A percentile compares a stretch with the other conserved stretches of the same genome.
phyloP scores from a whole-genome alignment of 805 yeast genomes.

The Candida pini region DNA sequence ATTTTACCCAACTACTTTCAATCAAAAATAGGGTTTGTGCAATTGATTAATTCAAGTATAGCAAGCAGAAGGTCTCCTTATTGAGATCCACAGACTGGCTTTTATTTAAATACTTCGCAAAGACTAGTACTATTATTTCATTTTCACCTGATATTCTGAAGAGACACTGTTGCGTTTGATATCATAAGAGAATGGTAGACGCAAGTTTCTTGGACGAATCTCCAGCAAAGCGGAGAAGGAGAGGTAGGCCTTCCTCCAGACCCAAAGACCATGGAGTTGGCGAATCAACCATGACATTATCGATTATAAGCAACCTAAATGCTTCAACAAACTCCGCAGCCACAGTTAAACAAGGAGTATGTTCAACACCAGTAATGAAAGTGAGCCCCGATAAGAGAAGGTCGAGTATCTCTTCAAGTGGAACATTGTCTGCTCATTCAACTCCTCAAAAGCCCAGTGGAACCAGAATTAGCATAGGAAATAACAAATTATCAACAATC shows the following conservation, averaged over 20 bases:
- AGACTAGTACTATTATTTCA: too few species aligned
- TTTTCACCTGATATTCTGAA: too few species aligned
- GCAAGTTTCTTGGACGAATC: slow-evolving; percentile 12
- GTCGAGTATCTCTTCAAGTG: slow-evolving; percentile 7
- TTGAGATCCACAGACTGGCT: too few species aligned
- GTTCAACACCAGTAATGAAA: slow-evolving; percentile 28
- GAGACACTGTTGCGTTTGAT: too few species aligned
- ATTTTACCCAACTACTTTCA: too few species aligned
- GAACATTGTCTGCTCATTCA: slow-evolving; percentile 8
- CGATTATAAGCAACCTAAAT: slow-evolving; percentile 16
- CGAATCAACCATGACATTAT: slow-evolving; percentile 22
- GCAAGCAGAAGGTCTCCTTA: too few species aligned
- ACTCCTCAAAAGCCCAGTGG: slow-evolving; percentile 7
- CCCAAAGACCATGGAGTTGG: slow-evolving; percentile 17
- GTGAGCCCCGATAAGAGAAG: slow-evolving; percentile 24
- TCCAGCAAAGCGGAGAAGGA: slow-evolving; percentile 23
- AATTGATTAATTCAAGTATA: too few species aligned
- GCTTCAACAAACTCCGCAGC: slow-evolving; percentile 26
- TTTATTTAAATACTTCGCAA: too few species aligned
- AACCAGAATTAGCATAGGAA: slow-evolving; percentile 2
- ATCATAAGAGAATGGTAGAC: too few species aligned
- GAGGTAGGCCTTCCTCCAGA: slow-evolving; percentile 26
- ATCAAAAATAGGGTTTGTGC: too few species aligned
- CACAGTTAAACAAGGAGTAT: slow-evolving; percentile 23
- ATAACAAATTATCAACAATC: slow-evolving; percentile 5